Evolutionary conservation across 768 basidiomycete species (phyloP), one percentile per base, ranked within the genome.

Genomic region (Pisolithus microcarpus): DNA sequence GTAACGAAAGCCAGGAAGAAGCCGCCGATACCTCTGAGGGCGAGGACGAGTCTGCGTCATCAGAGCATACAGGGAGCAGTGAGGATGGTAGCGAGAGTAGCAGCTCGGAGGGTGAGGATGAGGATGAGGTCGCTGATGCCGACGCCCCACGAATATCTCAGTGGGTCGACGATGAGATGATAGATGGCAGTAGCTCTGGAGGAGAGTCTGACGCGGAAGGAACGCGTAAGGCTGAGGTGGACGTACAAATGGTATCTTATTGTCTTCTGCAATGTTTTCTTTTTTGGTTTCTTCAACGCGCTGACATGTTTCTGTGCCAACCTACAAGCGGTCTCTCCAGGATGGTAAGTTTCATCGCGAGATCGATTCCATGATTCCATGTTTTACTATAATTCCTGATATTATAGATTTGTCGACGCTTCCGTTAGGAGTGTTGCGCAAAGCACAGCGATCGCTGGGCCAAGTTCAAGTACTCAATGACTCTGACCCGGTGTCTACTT

Each of bases 381-480:
- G 52, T 55, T 61, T 23, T 21, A 62, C 31, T 16, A 5, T 7
- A n/a, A n/a, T n/a, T n/a, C n/a, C n/a, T 30, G 56, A 56, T 21
- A 21, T 7, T 48, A 86, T 48, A 86, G 85, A 81, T 60, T 67
- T 86, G 39, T 77, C 79, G 19, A 64, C 72, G 31, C 56, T 90
- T 24, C 82, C 87, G 0, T 73, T 89, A 13, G 82, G 83, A 5
- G 71, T 81, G 5, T 70, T 87, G 19, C 75, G 82, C 19, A 80
- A 72, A 56, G 85, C 85, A n/a, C 84, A 82, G 54, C 71, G 70
- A 37, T 67, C 77, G 30, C 70, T 89, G 16, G 68, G 70, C 7
- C 71, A 72, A 39, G 70, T 68, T 30, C 57, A 70, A 62, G 65
- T 66, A 46, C 61, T 73, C 52, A 68, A 65, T 50, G 70, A 73